These are phyloP conservation scores for Keqinozyma sinolaborantium DNA, from an alignment of 1,139 yeast genomes.

Conservation along the genomic window DNA sequence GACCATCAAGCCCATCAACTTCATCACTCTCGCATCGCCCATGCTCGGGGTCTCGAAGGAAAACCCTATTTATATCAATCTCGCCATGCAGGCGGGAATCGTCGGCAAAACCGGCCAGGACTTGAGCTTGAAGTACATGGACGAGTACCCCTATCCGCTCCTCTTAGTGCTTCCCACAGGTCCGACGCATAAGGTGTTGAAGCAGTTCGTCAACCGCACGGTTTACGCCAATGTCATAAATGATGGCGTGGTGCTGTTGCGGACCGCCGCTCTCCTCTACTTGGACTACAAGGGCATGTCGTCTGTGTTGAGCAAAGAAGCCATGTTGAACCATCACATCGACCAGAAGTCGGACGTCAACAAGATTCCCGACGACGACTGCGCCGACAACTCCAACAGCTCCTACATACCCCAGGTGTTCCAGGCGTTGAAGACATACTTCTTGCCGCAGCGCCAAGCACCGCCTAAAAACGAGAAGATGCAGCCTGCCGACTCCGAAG, in stretches of 20 bases:
- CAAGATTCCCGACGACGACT: slow-evolving; percentile 16
- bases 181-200: slow-evolving; percentile 67
- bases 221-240: slow-evolving; percentile 76
- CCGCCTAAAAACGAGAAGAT: slow-evolving; percentile 11
- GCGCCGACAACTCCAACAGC: slow-evolving; percentile 11
- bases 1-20: slow-evolving; percentile 69
- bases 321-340: slow-evolving; percentile 8
- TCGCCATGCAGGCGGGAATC: slow-evolving; percentile 82
- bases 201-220: slow-evolving; percentile 64
- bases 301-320: slow-evolving; percentile 35
- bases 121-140: slow-evolving; percentile 55
- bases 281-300: slow-evolving; percentile 50
- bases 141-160: slow-evolving; percentile 52
- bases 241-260: slow-evolving; percentile 90
- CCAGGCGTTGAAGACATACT: slow-evolving; percentile 43
- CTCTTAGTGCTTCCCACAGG: slow-evolving; percentile 75
- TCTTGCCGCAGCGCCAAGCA: slow-evolving; percentile 43
- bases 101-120: slow-evolving; percentile 96
- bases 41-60: slow-evolving; percentile 80
- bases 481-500: slow-evolving; percentile 3
- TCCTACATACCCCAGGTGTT: slow-evolving; percentile 32
- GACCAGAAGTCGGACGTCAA: slow-evolving; percentile 8
- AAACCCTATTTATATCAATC: slow-evolving; percentile 81
- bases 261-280: slow-evolving; percentile 80
- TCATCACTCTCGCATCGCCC: slow-evolving; percentile 85